A percentile compares a stretch with the other conserved stretches of the same genome.
Conservation (phyloP, 2,329 filamentous ascomycete genomes). For the Aspergillus carbonarius region DNA sequence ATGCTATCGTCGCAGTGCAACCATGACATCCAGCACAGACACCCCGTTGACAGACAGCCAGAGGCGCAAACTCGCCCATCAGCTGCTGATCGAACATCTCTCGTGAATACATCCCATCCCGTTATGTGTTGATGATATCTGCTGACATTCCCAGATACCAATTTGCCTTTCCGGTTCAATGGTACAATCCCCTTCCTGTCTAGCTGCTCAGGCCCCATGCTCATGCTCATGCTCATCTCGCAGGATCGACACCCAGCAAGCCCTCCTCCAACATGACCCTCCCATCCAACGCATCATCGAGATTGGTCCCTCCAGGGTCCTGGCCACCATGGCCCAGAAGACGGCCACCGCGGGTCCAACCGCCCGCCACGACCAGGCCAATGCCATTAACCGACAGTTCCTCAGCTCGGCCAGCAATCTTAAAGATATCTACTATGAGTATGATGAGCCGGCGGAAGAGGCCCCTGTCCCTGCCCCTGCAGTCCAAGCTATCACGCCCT, state of each 20-base stretch:
- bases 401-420: background rate
- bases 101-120: background rate
- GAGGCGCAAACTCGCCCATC: background rate
- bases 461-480: background rate
- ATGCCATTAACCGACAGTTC: background rate
- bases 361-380: background rate
- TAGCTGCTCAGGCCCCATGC: too few relatives aligned
- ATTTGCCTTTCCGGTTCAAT: conserved; percentile 10
- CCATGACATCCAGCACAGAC: background rate
- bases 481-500: background rate
- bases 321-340: conserved; percentile 1
- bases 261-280: background rate
- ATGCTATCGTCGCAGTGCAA: background rate
- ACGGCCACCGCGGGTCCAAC: background rate
- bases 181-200: background rate
- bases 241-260: conserved; percentile 5
- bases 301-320: background rate
- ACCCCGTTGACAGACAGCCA: background rate
- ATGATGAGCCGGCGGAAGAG: conserved; percentile 1
- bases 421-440: background rate
- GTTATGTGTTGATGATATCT: too few relatives aligned
- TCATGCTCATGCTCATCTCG: background rate
- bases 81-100: background rate
- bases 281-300: background rate
- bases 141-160: background rate